These are phyloP conservation scores for Niveomyces coronatus DNA, from an alignment of 2,329 filamentous ascomycete species.

Conservation along the genomic window DNA sequence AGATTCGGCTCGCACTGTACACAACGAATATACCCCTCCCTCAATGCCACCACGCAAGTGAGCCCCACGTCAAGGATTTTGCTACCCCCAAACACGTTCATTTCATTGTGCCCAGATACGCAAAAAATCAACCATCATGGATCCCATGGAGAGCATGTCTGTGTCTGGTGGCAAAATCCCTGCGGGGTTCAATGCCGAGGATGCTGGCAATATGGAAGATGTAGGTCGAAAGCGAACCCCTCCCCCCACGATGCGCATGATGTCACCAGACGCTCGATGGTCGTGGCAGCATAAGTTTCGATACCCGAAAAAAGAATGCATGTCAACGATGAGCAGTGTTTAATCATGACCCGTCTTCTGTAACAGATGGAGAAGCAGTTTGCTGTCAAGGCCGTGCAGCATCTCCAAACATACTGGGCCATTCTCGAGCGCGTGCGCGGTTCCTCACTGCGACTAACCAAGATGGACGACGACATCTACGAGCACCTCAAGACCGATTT, in stretches of 20 bases:
- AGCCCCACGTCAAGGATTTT: slow-evolving; percentile 11
- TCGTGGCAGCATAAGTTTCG: too few relatives aligned
- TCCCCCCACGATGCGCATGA: not conserved
- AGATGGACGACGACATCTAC: slow-evolving; percentile 90
- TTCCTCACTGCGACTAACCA: slow-evolving; percentile 81
- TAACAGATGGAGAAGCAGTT: slow-evolving; percentile 97
- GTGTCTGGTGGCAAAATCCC: slow-evolving; percentile 26
- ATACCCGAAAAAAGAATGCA: not conserved
- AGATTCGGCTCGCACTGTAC: too few relatives aligned
- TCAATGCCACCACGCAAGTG: slow-evolving; percentile 5
- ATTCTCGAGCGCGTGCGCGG: slow-evolving; percentile 87
- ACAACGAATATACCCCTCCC: slow-evolving; percentile 2
- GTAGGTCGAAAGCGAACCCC: slow-evolving; percentile 27
- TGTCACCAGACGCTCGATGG: slow-evolving; percentile 7
- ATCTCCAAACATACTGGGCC: slow-evolving; percentile 94
- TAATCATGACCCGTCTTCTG: too few relatives aligned
- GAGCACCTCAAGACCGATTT: slow-evolving; percentile 81
- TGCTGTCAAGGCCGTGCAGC: slow-evolving; percentile 92
- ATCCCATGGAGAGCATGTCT: slow-evolving; percentile 29
- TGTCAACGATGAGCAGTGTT: not conserved
- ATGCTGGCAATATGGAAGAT: slow-evolving; percentile 45
- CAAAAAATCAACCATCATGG: slow-evolving; percentile 19
- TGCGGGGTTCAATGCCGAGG: slow-evolving; percentile 49
- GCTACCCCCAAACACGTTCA: not conserved
- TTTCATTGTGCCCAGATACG: not conserved